Base-by-base conservation (phyloP, 2,329 filamentous ascomycete genomes). In the Ophiostoma ulmi region DNA sequence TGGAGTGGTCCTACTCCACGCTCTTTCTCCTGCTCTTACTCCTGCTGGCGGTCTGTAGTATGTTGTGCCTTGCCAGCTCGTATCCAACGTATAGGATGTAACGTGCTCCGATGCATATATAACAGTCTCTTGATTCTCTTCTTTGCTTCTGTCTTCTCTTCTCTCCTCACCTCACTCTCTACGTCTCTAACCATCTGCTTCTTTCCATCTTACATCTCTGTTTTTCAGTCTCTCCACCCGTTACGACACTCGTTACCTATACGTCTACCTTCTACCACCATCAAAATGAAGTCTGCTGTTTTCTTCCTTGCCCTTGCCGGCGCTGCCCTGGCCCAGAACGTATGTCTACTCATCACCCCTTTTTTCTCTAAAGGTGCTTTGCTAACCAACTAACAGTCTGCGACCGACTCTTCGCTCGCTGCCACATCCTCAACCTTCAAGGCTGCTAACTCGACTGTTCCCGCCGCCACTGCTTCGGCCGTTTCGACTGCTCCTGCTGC, bases 361-460 rank as follows among this genome's bases (percentile, higher is more conserved):
- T 31, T n/a, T 20, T n/a, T 17, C 1, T 39, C 8, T 14, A 67
- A 31, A 31, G 1, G 31, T 31, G 31, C 31, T 14, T 31, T 13
- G 20, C 63, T 67, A 31, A 69, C 70, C 6, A 4, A 38, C n/a
- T 0, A n/a, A 14, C 11, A 86, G 75, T 75, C 78, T 63, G 75
- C 78, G 22, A 83, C 84, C 73, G 80, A 86, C 75, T 76, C 77
- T n/a, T 76, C 78, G 20, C 81, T 82, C 31, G 80, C 81, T 44
- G 52, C 68, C 22, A 13, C 55, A n/a, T 44, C 52, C 11, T 69
- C 69, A 17, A 58, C n/a, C 52, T 58, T 86, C 75, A 75, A 78
- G 65, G 75, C 78, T 31, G 83, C 84, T 73, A 80, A 86, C 75
- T 76, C 77, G 22, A 76, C 78, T n/a, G 81, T 82, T 26, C 80